A percentile compares a stretch with the other conserved stretches of the same genome.
Evolutionary conservation across 306 rosid genomes (phyloP).

Genomic region (Acacia melanoxylon): DNA sequence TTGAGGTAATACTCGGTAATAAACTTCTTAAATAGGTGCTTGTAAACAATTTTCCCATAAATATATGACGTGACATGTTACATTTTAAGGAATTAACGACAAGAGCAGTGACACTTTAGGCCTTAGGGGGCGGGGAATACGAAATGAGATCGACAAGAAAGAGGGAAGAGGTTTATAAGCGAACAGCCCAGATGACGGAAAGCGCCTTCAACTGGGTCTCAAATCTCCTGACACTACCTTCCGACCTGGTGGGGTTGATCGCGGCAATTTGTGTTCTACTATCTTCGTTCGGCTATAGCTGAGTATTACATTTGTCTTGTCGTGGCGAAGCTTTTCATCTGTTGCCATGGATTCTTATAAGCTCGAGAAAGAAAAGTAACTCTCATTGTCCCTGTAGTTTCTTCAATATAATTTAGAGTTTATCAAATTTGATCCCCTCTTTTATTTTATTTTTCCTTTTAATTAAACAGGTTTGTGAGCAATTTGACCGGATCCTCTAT

Average conservation of each 20-base stretch:
- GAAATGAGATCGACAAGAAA: not conserved
- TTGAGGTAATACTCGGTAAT: too few species aligned
- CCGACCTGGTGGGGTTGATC: not conserved
- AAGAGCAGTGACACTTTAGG: too few species aligned
- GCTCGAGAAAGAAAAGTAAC: constrained; percentile 82
- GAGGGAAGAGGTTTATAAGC: not conserved
- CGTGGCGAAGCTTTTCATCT: not conserved
- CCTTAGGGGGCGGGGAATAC: too few species aligned
- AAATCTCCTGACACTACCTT: not conserved
- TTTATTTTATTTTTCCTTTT: not conserved
- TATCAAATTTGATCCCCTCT: not conserved
- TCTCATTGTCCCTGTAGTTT: constrained; percentile 10
- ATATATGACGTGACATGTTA: too few species aligned
- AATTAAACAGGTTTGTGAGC: constrained; percentile 35
- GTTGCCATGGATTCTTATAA: constrained; percentile 65
- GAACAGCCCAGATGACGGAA: not conserved
- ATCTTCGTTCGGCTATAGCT: not conserved
- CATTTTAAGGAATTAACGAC: too few species aligned
- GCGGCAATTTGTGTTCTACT: not conserved
- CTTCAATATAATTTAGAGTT: not conserved
- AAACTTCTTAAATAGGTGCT: too few species aligned
- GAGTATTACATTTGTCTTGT: not conserved
- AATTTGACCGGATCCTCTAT: constrained; percentile 51
- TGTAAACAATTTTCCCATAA: too few species aligned
- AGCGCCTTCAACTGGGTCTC: not conserved